These are phyloP conservation scores for Rhizophora apiculata DNA, from an alignment of 345 rosid species.

Conservation along the genomic window DNA sequence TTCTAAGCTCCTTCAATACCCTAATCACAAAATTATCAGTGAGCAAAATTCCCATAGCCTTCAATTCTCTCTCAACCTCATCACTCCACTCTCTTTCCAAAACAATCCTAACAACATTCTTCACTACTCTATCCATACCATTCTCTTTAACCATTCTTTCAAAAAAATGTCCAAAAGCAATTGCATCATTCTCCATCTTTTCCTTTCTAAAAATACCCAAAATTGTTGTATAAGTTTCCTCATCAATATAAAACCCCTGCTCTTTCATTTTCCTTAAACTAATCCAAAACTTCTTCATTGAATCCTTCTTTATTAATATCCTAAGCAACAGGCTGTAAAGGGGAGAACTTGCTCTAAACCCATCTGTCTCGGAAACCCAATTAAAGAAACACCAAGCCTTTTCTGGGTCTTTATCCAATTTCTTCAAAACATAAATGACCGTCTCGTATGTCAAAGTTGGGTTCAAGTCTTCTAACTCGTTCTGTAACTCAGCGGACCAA, in stretches of 20 bases:
- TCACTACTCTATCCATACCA: slow-evolving; percentile 41
- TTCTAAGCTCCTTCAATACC: slow-evolving; percentile 61
- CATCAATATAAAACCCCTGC: slow-evolving; percentile 61
- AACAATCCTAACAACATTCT: slow-evolving; percentile 39
- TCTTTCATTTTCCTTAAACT: slow-evolving; percentile 50
- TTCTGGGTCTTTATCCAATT: slow-evolving; percentile 43
- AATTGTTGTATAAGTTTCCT: slow-evolving; percentile 58
- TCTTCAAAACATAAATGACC: slow-evolving; percentile 60
- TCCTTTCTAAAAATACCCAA: slow-evolving; percentile 41
- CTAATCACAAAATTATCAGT: slow-evolving; percentile 65
- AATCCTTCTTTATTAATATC: slow-evolving; percentile 42
- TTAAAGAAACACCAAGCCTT: slow-evolving; percentile 63
- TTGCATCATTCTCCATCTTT: slow-evolving; percentile 45
- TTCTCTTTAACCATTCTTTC: slow-evolving; percentile 66
- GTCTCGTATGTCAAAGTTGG: slow-evolving; percentile 50
- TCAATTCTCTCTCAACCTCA: slow-evolving; percentile 54
- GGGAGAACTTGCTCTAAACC: slow-evolving; percentile 58
- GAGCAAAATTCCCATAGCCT: slow-evolving; percentile 40
- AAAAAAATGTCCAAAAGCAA: slow-evolving; percentile 60
- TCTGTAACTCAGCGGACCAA: slow-evolving; percentile 54
- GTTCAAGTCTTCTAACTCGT: slow-evolving; percentile 33
- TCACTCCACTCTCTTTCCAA: slow-evolving; percentile 40
- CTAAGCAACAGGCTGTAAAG: slow-evolving; percentile 65
- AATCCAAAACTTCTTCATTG: slow-evolving; percentile 73
- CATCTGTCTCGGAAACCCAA: slow-evolving; percentile 57